Evolutionary conservation across 139 green algal genomes (phyloP).

Genomic region (Closterium sp.): DNA sequence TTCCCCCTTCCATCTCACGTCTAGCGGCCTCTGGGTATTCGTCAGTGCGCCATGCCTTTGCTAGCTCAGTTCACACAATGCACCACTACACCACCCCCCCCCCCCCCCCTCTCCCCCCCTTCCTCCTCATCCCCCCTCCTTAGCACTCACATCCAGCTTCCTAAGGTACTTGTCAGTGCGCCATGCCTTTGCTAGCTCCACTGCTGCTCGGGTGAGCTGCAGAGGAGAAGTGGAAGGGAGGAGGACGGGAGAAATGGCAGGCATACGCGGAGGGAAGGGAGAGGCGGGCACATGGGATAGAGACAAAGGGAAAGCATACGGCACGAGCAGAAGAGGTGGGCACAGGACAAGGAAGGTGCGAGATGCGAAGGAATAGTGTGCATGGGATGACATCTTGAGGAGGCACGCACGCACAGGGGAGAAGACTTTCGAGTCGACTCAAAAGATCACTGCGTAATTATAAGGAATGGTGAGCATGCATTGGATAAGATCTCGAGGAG

Average conservation of each 20-base stretch:
- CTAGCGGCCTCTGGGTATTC: not conserved
- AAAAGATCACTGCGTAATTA: too few species aligned
- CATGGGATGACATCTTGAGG: too few species aligned
- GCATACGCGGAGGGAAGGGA: not conserved
- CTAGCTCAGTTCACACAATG: not conserved
- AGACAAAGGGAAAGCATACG: too few species aligned
- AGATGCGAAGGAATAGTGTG: too few species aligned
- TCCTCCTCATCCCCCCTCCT: too few species aligned
- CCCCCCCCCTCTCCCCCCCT: too few species aligned
- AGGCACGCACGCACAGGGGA: too few species aligned
- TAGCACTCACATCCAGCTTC: not conserved
- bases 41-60: not conserved
- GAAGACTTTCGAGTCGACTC: not conserved
- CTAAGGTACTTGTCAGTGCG: not conserved
- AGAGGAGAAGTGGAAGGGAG: not conserved
- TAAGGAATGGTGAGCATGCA: too few species aligned
- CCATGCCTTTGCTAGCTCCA: not conserved
- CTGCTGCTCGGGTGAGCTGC: not conserved
- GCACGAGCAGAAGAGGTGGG: too few species aligned
- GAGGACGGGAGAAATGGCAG: not conserved
- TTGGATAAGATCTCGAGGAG: too few species aligned
- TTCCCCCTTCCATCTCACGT: not conserved
- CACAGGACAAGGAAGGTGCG: too few species aligned
- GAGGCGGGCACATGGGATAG: too few species aligned
- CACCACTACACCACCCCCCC: not conserved